These are phyloP conservation scores for Paspalum notatum DNA, from an alignment of 176 grass and related monocot species.

Conservation along the genomic window DNA sequence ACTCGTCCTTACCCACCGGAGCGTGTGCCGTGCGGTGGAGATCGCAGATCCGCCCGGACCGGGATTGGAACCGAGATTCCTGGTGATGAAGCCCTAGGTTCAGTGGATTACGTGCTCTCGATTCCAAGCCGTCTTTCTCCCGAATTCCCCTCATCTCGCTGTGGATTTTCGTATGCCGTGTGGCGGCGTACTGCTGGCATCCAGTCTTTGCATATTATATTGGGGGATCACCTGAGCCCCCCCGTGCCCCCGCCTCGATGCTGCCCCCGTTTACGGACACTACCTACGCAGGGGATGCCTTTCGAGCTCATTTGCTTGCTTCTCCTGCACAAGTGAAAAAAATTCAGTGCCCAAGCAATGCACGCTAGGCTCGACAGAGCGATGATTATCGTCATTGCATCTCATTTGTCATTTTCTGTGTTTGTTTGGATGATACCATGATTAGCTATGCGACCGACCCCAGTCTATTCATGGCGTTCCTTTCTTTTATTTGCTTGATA, in stretches of 20 bases:
- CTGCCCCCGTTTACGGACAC: background rate
- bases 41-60: background rate
- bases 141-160: background rate
- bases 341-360: background rate
- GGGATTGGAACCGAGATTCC: background rate
- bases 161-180: background rate
- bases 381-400: background rate
- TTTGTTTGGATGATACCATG: background rate
- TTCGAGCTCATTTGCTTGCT: background rate
- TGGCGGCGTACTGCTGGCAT: background rate
- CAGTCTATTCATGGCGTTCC: background rate
- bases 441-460: background rate
- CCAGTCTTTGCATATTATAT: background rate
- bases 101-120: background rate
- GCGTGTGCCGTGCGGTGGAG: background rate
- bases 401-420: background rate
- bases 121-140: background rate
- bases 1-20: background rate
- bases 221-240: background rate
- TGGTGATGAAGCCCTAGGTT: background rate
- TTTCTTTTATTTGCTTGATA: slow-evolving; percentile 1
- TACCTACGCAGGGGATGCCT: background rate
- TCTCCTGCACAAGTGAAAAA: background rate
- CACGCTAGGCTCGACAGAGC: background rate
- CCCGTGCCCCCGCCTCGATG: background rate